Conservation (phyloP, 2,329 filamentous ascomycete genomes). For the Chlorencoelia australis region DNA sequence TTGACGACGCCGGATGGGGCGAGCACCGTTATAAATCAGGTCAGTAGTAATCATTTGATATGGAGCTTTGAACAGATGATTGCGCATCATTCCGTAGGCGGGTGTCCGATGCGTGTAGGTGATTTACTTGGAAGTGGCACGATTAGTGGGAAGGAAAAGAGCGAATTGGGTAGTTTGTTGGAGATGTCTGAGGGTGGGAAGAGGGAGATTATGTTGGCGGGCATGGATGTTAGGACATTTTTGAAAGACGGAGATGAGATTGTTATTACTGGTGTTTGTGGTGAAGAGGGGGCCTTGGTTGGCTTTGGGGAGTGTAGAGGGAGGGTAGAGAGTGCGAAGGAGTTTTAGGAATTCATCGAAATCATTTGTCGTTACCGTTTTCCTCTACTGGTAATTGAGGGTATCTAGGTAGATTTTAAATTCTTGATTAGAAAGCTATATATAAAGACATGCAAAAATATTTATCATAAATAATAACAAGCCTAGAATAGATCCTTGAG, state of each 20-base stretch:
- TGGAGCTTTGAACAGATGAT: conserved; percentile 81
- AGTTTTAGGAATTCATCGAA: too few relatives aligned
- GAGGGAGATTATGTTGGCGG: conserved; percentile 46
- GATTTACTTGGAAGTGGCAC: conserved; percentile 73
- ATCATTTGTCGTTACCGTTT: too few relatives aligned
- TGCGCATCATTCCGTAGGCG: conserved; percentile 66
- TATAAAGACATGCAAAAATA: too few relatives aligned
- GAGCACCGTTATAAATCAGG: conserved; percentile 48
- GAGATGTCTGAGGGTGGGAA: conserved; percentile 66
- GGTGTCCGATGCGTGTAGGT: conserved; percentile 63
- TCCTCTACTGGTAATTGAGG: too few relatives aligned
- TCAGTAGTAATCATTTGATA: conserved; percentile 57
- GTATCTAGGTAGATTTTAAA: too few relatives aligned
- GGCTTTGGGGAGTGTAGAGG: conserved; percentile 69
- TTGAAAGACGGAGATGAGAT: conserved; percentile 66
- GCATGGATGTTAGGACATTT: conserved; percentile 60
- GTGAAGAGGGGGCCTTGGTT: conserved; percentile 52
- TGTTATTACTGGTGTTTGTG: conserved; percentile 54
- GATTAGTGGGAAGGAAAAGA: conserved; percentile 50
- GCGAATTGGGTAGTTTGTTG: conserved; percentile 56
- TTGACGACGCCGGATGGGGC: conserved; percentile 41
- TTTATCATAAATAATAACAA: too few relatives aligned
- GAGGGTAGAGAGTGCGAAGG: conserved; percentile 35
- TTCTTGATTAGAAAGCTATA: too few relatives aligned
- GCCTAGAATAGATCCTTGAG: conserved; percentile 26